Percentiles rank a stretch among this genome's conserved stretches.
Evolutionary conservation across 805 yeast genomes (phyloP).

Genomic region (Yamadazyma philogaea): DNA sequence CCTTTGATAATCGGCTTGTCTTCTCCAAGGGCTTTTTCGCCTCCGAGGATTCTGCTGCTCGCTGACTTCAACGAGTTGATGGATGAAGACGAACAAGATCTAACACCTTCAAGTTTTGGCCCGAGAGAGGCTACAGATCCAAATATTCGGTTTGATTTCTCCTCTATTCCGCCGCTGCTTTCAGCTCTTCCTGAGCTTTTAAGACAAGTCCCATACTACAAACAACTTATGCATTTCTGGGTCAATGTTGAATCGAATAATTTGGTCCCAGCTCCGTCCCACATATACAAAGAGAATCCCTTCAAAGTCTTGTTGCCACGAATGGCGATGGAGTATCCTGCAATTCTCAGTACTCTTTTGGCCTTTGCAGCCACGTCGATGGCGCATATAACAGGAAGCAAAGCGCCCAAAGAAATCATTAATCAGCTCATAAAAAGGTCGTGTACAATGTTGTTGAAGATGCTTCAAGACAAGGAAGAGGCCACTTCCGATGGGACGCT

Average conservation of each 20-base stretch:
- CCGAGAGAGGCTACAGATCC: not conserved
- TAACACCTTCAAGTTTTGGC: constrained; percentile 6
- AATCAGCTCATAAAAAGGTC: constrained; percentile 55
- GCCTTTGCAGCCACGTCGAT: constrained; percentile 38
- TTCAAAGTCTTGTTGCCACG: constrained; percentile 62
- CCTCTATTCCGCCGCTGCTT: constrained; percentile 31
- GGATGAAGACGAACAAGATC: constrained; percentile 10
- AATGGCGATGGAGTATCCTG: constrained; percentile 59
- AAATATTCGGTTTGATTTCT: constrained; percentile 3
- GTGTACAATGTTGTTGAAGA: constrained; percentile 51
- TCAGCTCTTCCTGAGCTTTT: constrained; percentile 61
- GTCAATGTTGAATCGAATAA: constrained; percentile 56
- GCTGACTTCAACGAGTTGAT: not conserved
- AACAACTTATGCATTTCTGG: constrained; percentile 62
- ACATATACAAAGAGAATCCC: constrained; percentile 58
- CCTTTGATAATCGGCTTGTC: not conserved
- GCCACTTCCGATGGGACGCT: constrained; percentile 65
- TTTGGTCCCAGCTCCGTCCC: constrained; percentile 64
- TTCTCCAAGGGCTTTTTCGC: not conserved
- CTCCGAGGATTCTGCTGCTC: not conserved
- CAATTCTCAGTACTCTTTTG: constrained; percentile 54
- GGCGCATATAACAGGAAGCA: constrained; percentile 22
- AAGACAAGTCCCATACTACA: constrained; percentile 55
- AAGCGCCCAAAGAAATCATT: constrained; percentile 40
- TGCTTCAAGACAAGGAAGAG: constrained; percentile 48